phyloP scores from a whole-genome alignment of 1,139 yeast genomes.

The Pichia sp. region DNA sequence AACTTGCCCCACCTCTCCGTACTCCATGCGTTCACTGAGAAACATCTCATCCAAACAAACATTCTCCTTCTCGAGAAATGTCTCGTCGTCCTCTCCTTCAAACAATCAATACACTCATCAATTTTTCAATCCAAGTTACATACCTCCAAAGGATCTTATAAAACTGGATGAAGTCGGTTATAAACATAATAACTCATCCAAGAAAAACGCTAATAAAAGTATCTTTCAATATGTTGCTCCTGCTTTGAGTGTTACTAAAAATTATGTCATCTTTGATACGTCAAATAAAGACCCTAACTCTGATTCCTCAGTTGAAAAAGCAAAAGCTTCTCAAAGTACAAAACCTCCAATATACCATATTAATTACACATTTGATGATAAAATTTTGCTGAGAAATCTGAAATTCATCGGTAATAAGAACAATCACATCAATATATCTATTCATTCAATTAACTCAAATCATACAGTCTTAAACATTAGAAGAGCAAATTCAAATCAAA shows the following conservation, averaged over 20 bases:
- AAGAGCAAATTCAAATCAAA: constrained; percentile 24
- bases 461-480: constrained; percentile 23
- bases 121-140: constrained; percentile 29
- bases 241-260: constrained; percentile 22
- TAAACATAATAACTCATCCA: constrained; percentile 11
- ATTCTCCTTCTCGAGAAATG: constrained; percentile 17
- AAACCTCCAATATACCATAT: too few relatives aligned
- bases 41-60: constrained; percentile 10
- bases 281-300: too few relatives aligned
- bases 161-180: constrained; percentile 22
- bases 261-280: constrained; percentile 25
- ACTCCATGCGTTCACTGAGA: constrained; percentile 16
- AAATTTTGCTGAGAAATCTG: constrained; percentile 22
- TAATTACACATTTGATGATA: constrained; percentile 6
- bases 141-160: constrained; percentile 22
- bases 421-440: constrained; percentile 24
- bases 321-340: too few relatives aligned
- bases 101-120: constrained; percentile 19
- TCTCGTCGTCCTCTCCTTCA: constrained; percentile 12
- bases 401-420: constrained; percentile 24
- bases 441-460: constrained; percentile 18
- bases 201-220: constrained; percentile 19
- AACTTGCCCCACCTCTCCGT: too few relatives aligned
- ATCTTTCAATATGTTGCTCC: constrained; percentile 21
- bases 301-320: too few relatives aligned